Base-by-base conservation (phyloP, 352 stramenopile species). In the Globisporangium splendens region DNA sequence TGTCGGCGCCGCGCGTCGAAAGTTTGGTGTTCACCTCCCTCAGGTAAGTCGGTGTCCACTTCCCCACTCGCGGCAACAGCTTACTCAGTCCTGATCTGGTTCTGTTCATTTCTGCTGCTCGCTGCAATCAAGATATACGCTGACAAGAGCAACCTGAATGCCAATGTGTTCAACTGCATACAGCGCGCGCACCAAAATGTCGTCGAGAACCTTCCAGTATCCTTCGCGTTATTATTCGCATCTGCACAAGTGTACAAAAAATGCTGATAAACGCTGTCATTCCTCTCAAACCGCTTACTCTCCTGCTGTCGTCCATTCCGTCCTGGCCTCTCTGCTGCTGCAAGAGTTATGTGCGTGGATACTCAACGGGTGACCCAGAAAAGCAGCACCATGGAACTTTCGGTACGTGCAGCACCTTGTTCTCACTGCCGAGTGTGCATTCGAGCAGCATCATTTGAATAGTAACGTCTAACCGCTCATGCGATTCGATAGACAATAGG, bases 171-270 rank as follows among this genome's bases (percentile, higher is more conserved):
- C 38, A 43, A 43, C 38, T 17, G 38, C 38, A 43, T 43, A 2
- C 93, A 97, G 69, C 77, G 92, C 46, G 85, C 77, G 22, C 91
- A 98, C 74, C 93, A 98, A 70, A 94, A 98, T 63, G 67, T 96
- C 44, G 72, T 97, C 43, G 90, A 97, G 68, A 96, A 93, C 52
- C 78, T 91, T 46, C 83, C 85, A 1, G 52, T 74, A 1, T 91
- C 86, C 50, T 50, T 59, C 18, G 8, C 31, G 31, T 22, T 56
- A 13, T 15, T 64, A 10, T 50, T 50, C 33, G 20, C 49, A 11
- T 28, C 41, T 3, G 22, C 31, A 28, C 56, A 54, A 13, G 13
- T 35, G 8, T 4, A 1, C 24, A 17, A 46, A 1, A 2, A 31
- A 31, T 31, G 24, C 24, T 31, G 24, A 31, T 31, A 31, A 31